phyloP scores from a whole-genome alignment of 2,329 filamentous ascomycete genomes.

The Drechslerella stenobrocha region DNA sequence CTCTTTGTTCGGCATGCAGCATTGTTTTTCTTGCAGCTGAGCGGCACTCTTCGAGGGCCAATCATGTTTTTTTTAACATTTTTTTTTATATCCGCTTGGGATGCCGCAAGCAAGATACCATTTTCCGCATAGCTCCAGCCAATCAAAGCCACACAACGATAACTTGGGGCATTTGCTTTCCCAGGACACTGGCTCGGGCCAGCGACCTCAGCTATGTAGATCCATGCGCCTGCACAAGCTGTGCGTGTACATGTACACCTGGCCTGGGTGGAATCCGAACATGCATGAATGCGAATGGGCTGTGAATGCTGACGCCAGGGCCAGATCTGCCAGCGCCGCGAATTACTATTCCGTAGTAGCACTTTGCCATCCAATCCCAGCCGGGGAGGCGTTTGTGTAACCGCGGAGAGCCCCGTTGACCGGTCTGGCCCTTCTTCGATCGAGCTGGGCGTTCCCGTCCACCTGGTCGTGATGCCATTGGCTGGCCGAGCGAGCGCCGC shows the following conservation, averaged over 20 bases:
- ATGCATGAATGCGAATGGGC: too few species aligned
- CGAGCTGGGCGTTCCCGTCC: neutral
- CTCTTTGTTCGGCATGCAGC: neutral
- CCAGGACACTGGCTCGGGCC: neutral
- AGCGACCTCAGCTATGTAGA: neutral
- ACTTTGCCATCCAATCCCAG: neutral
- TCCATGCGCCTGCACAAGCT: too few species aligned
- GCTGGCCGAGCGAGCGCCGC: slow-evolving; percentile 9
- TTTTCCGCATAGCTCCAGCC: neutral
- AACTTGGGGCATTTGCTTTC: slow-evolving; percentile 2
- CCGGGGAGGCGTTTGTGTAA: slow-evolving; percentile 33
- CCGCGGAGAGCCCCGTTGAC: neutral
- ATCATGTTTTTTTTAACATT: neutral
- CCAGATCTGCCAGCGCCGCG: too few species aligned
- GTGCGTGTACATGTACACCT: too few species aligned
- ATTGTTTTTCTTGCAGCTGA: neutral
- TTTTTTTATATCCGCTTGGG: neutral
- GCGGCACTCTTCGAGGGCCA: neutral
- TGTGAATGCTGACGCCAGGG: too few species aligned
- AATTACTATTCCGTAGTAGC: neutral
- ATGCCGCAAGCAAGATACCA: slow-evolving; percentile 8
- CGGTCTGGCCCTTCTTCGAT: slow-evolving; percentile 6
- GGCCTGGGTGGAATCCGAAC: too few species aligned
- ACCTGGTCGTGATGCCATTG: slow-evolving; percentile 14
- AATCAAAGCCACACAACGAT: neutral